Evolutionary conservation across 805 yeast genomes (phyloP), one percentile per base, ranked within the genome.

Genomic region (Myxozyma nipponensis): DNA sequence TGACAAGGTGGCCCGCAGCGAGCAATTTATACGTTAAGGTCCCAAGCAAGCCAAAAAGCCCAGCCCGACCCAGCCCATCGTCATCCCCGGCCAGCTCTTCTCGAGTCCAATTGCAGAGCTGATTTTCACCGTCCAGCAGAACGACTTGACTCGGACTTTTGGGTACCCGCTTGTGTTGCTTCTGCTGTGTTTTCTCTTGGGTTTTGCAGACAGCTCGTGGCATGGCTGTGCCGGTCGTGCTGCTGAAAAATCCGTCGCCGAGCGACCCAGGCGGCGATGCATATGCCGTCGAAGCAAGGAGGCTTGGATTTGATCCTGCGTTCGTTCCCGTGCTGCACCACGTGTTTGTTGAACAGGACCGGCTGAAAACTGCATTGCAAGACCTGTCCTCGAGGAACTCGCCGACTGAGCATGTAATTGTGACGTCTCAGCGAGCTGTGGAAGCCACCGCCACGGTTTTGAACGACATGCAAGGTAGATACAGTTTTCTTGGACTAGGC

Each of bases 381-480:
- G 41, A 38, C 9, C 17, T 43, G 13, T 21, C 39, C 13, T 19
- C 38, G 4, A 61, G 62, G 0, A 4, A 25, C 15, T 17, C 39
- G 21, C 39, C 46, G 5, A 10, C 15, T 5, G 62, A 62, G 2
- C 72, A 79, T 3, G 62, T 63, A 0, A 83, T 91, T 7, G 81
- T 91, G 3, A 90, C 98, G 0, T 85, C 95, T 1, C 97, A 91
- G 64, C 68, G 98, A 57, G 95, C 96, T 1, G 95, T 90, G 0
- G 96, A 90, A 59, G 82, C 87, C 3, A 66, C 88, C 10, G 77
- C 77, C 25, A 18, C 39, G 1, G 63, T 59, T 3, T 51, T 66
- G 1, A 23, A 53, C 70, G 71, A 35, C 64, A 77, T 13, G 67
- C 6, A 35, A 13, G 38, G 19, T 17, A 35, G 21, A 28, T 9